phyloP scores from a whole-genome alignment of 2,329 filamentous ascomycete genomes.

The Fusarium proliferatum region DNA sequence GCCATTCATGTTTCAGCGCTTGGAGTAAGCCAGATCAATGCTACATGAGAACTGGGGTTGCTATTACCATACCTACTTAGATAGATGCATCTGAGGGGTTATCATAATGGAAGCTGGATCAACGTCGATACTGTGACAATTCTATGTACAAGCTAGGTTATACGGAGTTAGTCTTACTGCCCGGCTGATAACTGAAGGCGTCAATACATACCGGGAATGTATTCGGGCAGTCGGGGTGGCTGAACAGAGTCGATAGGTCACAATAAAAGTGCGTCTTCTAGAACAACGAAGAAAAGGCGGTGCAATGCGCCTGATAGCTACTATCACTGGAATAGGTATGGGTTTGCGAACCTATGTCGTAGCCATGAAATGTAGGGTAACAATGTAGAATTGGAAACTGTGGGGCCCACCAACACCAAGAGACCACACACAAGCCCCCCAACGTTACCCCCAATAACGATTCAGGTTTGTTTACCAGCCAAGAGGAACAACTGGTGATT shows the following conservation, averaged over 20 bases:
- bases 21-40: not conserved
- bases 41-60: not conserved
- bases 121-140: not conserved
- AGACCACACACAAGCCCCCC: not conserved
- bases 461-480: not conserved
- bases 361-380: not conserved
- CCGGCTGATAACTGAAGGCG: not conserved
- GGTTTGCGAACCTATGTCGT: conserved; percentile 1
- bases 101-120: not conserved
- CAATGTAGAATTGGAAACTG: not conserved
- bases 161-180: not conserved
- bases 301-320: not conserved
- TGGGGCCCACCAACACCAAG: not conserved
- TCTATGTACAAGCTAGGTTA: not conserved
- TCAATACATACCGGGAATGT: not conserved
- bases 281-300: conserved; percentile 5
- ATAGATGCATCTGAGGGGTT: not conserved
- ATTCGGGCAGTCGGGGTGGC: not conserved
- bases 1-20: not conserved
- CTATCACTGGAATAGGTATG: conserved; percentile 8
- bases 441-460: not conserved
- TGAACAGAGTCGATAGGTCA: conserved; percentile 1
- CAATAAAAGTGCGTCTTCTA: conserved; percentile 21
- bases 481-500: conserved; percentile 2
- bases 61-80: not conserved